Evolutionary conservation across 2,329 filamentous ascomycete species (phyloP).

Genomic region (Dactylonectria macrodidyma): DNA sequence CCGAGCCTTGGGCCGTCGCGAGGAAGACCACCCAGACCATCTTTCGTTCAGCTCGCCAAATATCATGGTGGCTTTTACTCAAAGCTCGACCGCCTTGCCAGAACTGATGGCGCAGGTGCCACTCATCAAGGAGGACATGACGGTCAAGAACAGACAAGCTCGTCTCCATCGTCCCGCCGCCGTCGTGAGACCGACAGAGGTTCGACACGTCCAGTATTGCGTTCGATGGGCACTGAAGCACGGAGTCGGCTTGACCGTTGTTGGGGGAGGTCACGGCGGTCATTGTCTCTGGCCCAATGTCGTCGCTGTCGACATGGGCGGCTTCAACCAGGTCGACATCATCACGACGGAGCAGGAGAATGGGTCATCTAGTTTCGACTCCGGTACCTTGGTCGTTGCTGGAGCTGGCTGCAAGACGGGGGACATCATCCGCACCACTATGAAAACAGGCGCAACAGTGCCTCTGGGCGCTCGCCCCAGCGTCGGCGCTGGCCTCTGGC

Average conservation of each 20-base stretch:
- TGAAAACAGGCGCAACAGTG: conserved; percentile 65
- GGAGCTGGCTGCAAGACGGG: conserved; percentile 70
- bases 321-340: conserved; percentile 67
- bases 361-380: conserved; percentile 27
- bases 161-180: conserved; percentile 59
- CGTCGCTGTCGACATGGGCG: conserved; percentile 71
- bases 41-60: conserved; percentile 66
- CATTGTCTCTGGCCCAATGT: conserved; percentile 69
- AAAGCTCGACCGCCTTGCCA: conserved; percentile 58
- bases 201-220: conserved; percentile 67
- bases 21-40: conserved; percentile 52
- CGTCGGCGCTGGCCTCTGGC: conserved; percentile 74
- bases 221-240: conserved; percentile 70
- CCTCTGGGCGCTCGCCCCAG: conserved; percentile 74
- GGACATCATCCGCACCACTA: conserved; percentile 65
- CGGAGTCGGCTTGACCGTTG: conserved; percentile 60
- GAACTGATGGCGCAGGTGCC: conserved; percentile 61
- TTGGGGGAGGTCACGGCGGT: conserved; percentile 73
- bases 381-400: conserved; percentile 60
- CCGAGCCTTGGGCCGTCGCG: conserved; percentile 60
- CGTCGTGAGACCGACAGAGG: conserved; percentile 61
- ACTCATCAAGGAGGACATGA: conserved; percentile 41
- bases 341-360: conserved; percentile 43
- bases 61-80: conserved; percentile 66
- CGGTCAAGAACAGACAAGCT: conserved; percentile 68